phyloP scores from a whole-genome alignment of 257 asterid genomes.

The Solanum chilense region DNA sequence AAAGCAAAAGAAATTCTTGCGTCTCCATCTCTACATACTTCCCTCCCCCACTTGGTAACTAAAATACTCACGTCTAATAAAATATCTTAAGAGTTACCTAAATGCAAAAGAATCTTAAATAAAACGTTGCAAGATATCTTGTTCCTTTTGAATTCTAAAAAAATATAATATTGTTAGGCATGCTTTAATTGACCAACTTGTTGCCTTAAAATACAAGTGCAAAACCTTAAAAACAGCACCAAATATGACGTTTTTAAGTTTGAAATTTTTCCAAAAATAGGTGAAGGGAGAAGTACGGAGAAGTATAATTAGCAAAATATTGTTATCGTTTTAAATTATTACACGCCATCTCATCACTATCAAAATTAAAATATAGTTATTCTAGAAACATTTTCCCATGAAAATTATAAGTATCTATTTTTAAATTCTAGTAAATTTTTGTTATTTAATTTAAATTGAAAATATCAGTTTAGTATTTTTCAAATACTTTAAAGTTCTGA shows the following conservation, averaged over 20 bases:
- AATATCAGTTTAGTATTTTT: not conserved
- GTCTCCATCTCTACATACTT: not conserved
- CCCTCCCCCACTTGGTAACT: not conserved
- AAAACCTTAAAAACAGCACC: not conserved
- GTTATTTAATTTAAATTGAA: not conserved
- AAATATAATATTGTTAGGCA: not conserved
- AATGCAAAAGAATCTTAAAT: not conserved
- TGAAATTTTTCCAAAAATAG: not conserved
- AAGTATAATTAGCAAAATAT: not conserved
- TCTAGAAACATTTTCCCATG: not conserved
- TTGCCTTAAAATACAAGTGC: not conserved
- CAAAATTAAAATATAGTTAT: not conserved
- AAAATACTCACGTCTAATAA: not conserved
- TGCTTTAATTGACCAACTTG: not conserved
- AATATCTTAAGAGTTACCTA: not conserved
- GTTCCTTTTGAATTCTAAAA: no score
- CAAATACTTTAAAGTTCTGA: not conserved
- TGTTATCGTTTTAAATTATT: slow-evolving; percentile 1
- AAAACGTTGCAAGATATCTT: no score
- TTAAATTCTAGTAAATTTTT: no score
- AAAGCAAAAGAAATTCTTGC: not conserved
- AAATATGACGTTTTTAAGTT: not conserved
- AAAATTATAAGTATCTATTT: no score
- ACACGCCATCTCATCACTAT: not conserved
- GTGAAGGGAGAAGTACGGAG: not conserved